A percentile compares a stretch with the other conserved stretches of the same genome.
phyloP scores from a whole-genome alignment of 2,329 filamentous ascomycete genomes.

The Fusarium sp. region DNA sequence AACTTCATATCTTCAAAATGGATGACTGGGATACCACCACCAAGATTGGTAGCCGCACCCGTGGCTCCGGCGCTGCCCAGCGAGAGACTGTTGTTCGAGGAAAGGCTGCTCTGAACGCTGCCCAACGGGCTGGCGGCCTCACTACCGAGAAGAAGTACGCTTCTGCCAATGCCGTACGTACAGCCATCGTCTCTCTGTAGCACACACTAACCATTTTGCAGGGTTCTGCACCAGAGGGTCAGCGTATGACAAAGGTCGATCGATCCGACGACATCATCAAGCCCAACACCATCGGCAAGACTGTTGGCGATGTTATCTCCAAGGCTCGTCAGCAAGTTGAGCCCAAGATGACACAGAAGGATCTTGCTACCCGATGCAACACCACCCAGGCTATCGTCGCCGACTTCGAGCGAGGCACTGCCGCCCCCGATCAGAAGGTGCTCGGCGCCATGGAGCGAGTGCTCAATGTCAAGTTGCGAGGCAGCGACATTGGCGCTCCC shows the following conservation, averaged over 20 bases:
- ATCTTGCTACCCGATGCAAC: constrained; percentile 87
- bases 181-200: neutral
- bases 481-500: constrained; percentile 84
- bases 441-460: constrained; percentile 81
- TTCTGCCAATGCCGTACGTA: constrained; percentile 71
- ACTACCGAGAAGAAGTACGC: constrained; percentile 91
- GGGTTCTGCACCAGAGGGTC: constrained; percentile 71
- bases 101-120: constrained; percentile 86
- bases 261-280: constrained; percentile 97
- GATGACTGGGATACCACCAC: constrained; percentile 86
- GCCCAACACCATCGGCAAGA: constrained; percentile 86
- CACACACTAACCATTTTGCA: constrained; percentile 34
- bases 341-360: constrained; percentile 97
- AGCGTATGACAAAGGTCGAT: constrained; percentile 97
- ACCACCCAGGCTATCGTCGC: constrained; percentile 82
- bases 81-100: constrained; percentile 92
- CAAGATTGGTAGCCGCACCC: constrained; percentile 91
- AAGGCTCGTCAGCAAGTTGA: constrained; percentile 81
- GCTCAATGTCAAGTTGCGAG: constrained; percentile 88
- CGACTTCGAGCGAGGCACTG: constrained; percentile 85
- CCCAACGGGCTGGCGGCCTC: constrained; percentile 80
- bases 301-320: constrained; percentile 85
- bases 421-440: constrained; percentile 84
- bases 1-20: constrained; percentile 61
- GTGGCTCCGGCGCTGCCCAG: constrained; percentile 70